Conservation (phyloP, 148 eudicot species). For the Rhododendron henanense region DNA sequence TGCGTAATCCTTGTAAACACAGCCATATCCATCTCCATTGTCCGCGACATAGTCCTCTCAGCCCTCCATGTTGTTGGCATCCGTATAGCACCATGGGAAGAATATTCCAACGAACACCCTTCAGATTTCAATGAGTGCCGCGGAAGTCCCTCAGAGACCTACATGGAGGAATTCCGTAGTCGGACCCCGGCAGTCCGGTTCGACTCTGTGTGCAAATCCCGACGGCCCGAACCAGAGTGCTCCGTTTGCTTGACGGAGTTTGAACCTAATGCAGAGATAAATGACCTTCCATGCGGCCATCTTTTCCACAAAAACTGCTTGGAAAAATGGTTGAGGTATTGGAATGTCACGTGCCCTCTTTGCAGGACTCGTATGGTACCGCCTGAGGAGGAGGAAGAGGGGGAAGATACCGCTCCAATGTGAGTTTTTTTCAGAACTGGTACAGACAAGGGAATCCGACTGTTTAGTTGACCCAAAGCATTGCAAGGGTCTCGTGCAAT, state of each 20-base stretch:
- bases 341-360: slow-evolving; percentile 56
- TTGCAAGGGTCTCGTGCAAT: neutral
- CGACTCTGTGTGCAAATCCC: slow-evolving; percentile 22
- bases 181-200: slow-evolving; percentile 38
- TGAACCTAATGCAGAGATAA: slow-evolving; percentile 38
- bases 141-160: slow-evolving; percentile 28
- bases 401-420: slow-evolving; percentile 35
- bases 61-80: slow-evolving; percentile 42
- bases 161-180: slow-evolving; percentile 46
- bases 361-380: slow-evolving; percentile 44
- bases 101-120: slow-evolving; percentile 15
- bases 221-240: slow-evolving; percentile 34
- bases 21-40: slow-evolving; percentile 34
- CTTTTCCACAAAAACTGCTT: slow-evolving; percentile 48
- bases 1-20: slow-evolving; percentile 45
- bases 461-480: neutral
- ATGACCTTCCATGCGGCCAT: slow-evolving; percentile 47
- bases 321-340: slow-evolving; percentile 50
- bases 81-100: slow-evolving; percentile 36
- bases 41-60: slow-evolving; percentile 36
- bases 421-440: slow-evolving; percentile 3
- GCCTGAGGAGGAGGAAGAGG: slow-evolving; percentile 23
- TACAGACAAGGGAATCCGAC: neutral
- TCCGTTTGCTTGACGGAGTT: slow-evolving; percentile 46
- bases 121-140: slow-evolving; percentile 16